A percentile compares a stretch with the other conserved stretches of the same genome.
Conservation (phyloP, 2,329 filamentous ascomycete genomes). For the Venturia pyrina region DNA sequence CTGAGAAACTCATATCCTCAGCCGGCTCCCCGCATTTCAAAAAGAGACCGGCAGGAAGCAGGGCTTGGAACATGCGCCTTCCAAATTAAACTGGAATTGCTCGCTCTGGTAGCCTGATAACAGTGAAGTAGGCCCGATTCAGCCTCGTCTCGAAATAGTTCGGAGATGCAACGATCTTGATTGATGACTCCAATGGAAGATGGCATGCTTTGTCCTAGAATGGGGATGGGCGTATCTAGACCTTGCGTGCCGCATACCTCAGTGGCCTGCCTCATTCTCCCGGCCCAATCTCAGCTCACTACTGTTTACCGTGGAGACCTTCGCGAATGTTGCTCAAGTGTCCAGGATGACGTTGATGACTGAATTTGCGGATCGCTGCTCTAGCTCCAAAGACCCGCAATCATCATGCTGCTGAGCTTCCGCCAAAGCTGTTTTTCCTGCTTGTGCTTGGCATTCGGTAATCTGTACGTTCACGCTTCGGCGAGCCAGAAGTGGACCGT, state of each 20-base stretch:
- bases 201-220: not conserved
- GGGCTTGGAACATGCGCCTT: not conserved
- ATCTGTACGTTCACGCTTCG: not conserved
- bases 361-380: not conserved
- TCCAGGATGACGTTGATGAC: not conserved
- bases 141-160: not conserved
- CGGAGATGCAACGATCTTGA: not conserved
- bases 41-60: not conserved
- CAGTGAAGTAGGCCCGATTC: not conserved
- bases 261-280: not conserved
- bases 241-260: not conserved
- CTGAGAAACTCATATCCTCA: not conserved
- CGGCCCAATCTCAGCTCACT: not conserved
- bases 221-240: not conserved
- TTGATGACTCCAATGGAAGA: not conserved
- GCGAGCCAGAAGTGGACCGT: not conserved
- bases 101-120: not conserved
- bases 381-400: not conserved
- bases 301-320: not conserved
- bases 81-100: not conserved
- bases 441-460: conserved; percentile 1
- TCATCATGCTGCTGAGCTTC: not conserved
- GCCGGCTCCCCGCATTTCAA: not conserved
- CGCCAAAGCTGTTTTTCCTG: conserved; percentile 6
- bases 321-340: not conserved